A percentile compares a stretch with the other conserved stretches of the same genome.
Conservation (phyloP, 805 yeast genomes). For the Nakazawaea wickerhamii region DNA sequence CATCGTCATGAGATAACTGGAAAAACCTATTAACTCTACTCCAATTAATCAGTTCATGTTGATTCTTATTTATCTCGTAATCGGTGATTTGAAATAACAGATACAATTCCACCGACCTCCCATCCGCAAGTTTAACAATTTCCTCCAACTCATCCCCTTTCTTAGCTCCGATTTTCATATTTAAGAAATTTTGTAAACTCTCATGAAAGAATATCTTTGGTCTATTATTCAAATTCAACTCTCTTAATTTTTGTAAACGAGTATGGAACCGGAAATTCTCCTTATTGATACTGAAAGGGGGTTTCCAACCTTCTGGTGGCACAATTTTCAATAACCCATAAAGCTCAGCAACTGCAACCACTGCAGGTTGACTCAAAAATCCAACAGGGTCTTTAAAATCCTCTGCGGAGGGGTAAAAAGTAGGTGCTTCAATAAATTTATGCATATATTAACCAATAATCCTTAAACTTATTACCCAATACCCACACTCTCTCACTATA, state of each 20-base stretch:
- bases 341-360: conserved; percentile 35
- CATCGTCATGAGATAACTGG: conserved; percentile 3
- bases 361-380: conserved; percentile 37
- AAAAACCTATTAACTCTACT: conserved; percentile 4
- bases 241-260: conserved; percentile 60
- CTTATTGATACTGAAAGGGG: conserved; percentile 50
- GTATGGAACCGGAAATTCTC: conserved; percentile 58
- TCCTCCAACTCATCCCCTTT: conserved; percentile 11
- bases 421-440: conserved; percentile 36
- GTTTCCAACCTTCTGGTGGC: conserved; percentile 50
- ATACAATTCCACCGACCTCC: conserved; percentile 27
- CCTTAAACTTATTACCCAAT: too few species aligned
- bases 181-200: conserved; percentile 53
- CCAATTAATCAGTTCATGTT: conserved; percentile 15
- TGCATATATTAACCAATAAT: neutral
- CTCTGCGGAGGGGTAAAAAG: conserved; percentile 35
- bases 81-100: conserved; percentile 29
- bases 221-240: conserved; percentile 57
- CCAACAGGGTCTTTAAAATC: conserved; percentile 47
- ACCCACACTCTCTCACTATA: too few species aligned
- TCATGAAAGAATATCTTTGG: conserved; percentile 56
- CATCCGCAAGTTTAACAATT: conserved; percentile 11
- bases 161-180: conserved; percentile 41
- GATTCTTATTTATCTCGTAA: conserved; percentile 12
- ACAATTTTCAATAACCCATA: conserved; percentile 48